Base-by-base conservation (phyloP, 2,329 filamentous ascomycete genomes). In the Scytalidium sp. region DNA sequence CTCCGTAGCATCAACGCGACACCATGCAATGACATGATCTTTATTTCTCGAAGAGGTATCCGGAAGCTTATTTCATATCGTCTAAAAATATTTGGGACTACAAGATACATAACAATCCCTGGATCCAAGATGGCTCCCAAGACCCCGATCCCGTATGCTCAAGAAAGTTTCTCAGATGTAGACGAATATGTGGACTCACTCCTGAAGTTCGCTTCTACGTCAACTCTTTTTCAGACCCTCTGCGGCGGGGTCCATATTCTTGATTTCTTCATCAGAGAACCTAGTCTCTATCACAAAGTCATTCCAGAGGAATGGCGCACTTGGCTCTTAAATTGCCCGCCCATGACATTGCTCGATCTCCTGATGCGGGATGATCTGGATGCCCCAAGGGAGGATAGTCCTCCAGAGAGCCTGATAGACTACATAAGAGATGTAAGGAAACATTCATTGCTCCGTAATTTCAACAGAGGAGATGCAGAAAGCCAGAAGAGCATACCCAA, bases 211-310 rank as follows among this genome's bases (percentile, higher is more conserved):
- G 81, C 85, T 1, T 84, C 84, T 5, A 84, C 83, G 2, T 88
- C 87, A 42, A 80, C 85, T 47, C 75, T 90, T 1, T 91, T 97
- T 59, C 87, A 90, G 57, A 90, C 89, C 21, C 78, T 99, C n/a
- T 96, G 91, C 64, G 94, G 94, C 47, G 92, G 93, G n/a, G 89
- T 97, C 1, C 94, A 99, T 65, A 92, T 99, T 55, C 78, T 97
- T 50, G 94, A 99, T 67, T 97, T 99, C 70, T 90, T 97, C 71
- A 97, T 91, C 2, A 82, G 83, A 40, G 82, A 90, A 43, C 89
- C 90, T 4, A 87, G 90, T 55, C 78, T 97, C 0, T 99, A 96
- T 66, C 81, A 87, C 46, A 76, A 80, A 1, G 79, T 93, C 1
- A 69, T 99, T 1, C 89, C 91, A 0, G 66, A 79, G 52, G 84